phyloP scores from a whole-genome alignment of 2,329 filamentous ascomycete species.

The Pseudodiploospora longispora region DNA sequence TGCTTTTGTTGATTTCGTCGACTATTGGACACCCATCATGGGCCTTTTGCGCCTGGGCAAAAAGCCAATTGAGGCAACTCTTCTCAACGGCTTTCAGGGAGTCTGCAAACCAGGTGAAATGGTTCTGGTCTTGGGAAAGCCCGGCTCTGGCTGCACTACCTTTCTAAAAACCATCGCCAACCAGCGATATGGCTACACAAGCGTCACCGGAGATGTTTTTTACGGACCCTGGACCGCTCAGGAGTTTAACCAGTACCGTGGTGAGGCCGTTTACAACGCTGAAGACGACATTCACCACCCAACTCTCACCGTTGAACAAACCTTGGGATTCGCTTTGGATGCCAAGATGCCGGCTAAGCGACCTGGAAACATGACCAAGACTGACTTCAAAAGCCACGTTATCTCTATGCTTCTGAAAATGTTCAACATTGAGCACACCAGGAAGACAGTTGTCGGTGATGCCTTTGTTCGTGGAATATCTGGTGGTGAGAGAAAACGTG shows the following conservation, averaged over 20 bases:
- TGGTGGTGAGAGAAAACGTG: slow-evolving; percentile 71
- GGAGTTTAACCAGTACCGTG: slow-evolving; percentile 67
- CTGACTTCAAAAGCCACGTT: slow-evolving; percentile 69
- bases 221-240: slow-evolving; percentile 68
- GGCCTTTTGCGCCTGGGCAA: slow-evolving; percentile 56
- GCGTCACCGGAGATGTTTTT: slow-evolving; percentile 58
- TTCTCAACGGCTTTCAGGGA: slow-evolving; percentile 64
- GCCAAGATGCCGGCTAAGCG: slow-evolving; percentile 78
- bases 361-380: slow-evolving; percentile 62
- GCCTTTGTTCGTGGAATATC: slow-evolving; percentile 72
- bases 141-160: slow-evolving; percentile 64
- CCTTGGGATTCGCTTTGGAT: slow-evolving; percentile 75
- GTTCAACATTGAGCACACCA: slow-evolving; percentile 90
- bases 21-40: slow-evolving; percentile 59
- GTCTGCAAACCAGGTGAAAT: slow-evolving; percentile 77
- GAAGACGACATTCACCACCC: slow-evolving; percentile 80
- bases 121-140: slow-evolving; percentile 73
- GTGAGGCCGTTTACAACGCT: slow-evolving; percentile 73
- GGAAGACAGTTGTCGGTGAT: slow-evolving; percentile 77
- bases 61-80: slow-evolving; percentile 63
- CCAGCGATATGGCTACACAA: slow-evolving; percentile 50
- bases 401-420: slow-evolving; percentile 71
- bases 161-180: slow-evolving; percentile 63
- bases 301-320: slow-evolving; percentile 81
- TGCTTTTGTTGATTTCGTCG: slow-evolving; percentile 68